phyloP scores from a whole-genome alignment of 805 yeast genomes.

The Metschnikowia chrysomelidarum region DNA sequence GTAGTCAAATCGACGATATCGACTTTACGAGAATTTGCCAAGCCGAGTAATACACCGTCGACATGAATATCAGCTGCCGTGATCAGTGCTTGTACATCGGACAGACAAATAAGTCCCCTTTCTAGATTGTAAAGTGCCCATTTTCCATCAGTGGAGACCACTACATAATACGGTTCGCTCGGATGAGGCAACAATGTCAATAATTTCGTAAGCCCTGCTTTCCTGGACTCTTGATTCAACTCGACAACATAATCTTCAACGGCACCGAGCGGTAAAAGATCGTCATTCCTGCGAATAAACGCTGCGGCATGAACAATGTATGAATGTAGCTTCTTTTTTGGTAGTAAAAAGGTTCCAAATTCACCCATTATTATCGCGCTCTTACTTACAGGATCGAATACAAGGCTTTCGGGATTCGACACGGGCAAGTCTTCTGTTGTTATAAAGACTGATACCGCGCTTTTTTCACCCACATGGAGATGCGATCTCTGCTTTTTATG shows the following conservation, averaged over 20 bases:
- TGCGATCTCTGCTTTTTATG: conserved; percentile 36
- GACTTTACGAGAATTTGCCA: conserved; percentile 29
- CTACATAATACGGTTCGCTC: conserved; percentile 16
- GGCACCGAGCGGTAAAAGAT: conserved; percentile 7
- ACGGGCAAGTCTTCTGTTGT: conserved; percentile 2
- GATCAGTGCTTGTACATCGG: conserved; percentile 14
- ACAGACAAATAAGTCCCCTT: conserved; percentile 11
- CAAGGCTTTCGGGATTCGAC: conserved; percentile 1
- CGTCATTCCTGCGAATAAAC: conserved; percentile 6
- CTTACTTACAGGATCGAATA: conserved; percentile 2
- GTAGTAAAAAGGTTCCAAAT: conserved; percentile 5
- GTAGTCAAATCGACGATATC: conserved; percentile 39
- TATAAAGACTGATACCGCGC: conserved; percentile 13
- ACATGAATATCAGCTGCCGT: conserved; percentile 39
- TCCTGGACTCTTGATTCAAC: conserved; percentile 2
- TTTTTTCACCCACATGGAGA: conserved; percentile 19
- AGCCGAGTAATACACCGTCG: conserved; percentile 47
- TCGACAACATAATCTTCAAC: conserved; percentile 7
- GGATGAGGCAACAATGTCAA: too few species aligned
- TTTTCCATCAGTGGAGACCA: conserved; percentile 10
- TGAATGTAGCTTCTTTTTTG: not conserved
- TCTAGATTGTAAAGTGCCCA: conserved; percentile 12
- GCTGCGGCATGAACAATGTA: too few species aligned
- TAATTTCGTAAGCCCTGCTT: too few species aligned
- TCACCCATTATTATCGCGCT: conserved; percentile 5